A percentile compares a stretch with the other conserved stretches of the same genome.
Evolutionary conservation across 495 filamentous ascomycete genomes (phyloP).

Genomic region (Corynascus novoguineensis): DNA sequence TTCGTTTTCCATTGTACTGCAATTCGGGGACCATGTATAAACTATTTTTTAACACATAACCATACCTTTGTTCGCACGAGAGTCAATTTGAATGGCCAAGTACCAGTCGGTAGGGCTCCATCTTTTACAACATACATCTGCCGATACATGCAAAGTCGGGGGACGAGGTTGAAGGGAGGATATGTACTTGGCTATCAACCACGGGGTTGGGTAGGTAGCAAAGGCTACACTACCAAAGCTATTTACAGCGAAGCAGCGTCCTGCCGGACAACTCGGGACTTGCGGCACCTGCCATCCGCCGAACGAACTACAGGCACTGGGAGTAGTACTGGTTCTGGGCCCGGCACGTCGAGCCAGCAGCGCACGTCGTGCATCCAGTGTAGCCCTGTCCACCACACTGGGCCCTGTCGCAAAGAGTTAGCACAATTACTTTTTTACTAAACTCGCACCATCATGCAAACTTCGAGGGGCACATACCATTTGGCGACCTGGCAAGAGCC

Average conservation of each 20-base stretch:
- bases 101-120: too few species aligned
- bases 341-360: slow-evolving; percentile 4
- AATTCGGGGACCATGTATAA: too few species aligned
- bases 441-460: background rate
- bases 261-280: background rate
- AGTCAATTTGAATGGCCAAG: too few species aligned
- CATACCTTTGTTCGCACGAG: too few species aligned
- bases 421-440: background rate
- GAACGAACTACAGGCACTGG: background rate
- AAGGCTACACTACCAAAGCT: too few species aligned
- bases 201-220: background rate
- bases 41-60: too few species aligned
- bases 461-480: slow-evolving; percentile 2
- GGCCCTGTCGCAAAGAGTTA: background rate
- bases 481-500: slow-evolving; percentile 2
- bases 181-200: background rate
- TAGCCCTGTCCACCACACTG: slow-evolving; percentile 3
- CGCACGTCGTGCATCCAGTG: slow-evolving; percentile 4
- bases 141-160: background rate
- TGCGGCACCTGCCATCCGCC: background rate
- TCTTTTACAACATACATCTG: too few species aligned
- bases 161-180: background rate
- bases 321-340: background rate
- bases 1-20: too few species aligned
- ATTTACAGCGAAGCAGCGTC: background rate